A percentile compares a stretch with the other conserved stretches of the same genome.
Conservation (phyloP, 306 rosid genomes). For the Dalbergia cultrata region DNA sequence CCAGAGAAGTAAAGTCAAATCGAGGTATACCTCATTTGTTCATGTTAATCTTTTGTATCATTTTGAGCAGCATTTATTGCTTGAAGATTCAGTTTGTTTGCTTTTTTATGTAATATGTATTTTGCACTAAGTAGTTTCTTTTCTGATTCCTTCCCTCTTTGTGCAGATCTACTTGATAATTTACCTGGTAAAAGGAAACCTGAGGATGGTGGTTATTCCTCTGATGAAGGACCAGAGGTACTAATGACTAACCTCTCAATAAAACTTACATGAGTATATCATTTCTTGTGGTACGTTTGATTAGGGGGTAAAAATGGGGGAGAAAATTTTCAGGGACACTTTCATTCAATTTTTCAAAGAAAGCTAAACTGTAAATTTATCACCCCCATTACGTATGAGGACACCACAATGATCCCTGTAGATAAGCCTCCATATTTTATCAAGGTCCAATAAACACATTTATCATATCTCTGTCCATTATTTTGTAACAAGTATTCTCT, state of each 20-base stretch:
- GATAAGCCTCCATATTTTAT: neutral
- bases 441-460: neutral
- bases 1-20: slow-evolving; percentile 76
- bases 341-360: neutral
- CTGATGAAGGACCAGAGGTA: slow-evolving; percentile 87
- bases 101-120: neutral
- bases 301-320: neutral
- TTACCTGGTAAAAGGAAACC: slow-evolving; percentile 82
- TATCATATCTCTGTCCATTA: neutral
- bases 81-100: neutral
- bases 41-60: neutral
- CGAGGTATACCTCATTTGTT: slow-evolving; percentile 59
- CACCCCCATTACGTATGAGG: neutral
- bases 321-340: neutral
- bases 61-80: neutral
- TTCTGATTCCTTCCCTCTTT: neutral
- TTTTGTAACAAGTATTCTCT: neutral
- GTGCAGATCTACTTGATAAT: slow-evolving; percentile 73
- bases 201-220: slow-evolving; percentile 84
- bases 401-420: neutral
- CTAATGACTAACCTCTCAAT: neutral
- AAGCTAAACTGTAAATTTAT: neutral
- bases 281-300: neutral
- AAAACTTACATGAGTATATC: neutral
- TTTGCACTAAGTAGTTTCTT: slow-evolving; percentile 2